Base-by-base conservation (phyloP, 331 rosid genomes). In the Telfairia occidentalis region DNA sequence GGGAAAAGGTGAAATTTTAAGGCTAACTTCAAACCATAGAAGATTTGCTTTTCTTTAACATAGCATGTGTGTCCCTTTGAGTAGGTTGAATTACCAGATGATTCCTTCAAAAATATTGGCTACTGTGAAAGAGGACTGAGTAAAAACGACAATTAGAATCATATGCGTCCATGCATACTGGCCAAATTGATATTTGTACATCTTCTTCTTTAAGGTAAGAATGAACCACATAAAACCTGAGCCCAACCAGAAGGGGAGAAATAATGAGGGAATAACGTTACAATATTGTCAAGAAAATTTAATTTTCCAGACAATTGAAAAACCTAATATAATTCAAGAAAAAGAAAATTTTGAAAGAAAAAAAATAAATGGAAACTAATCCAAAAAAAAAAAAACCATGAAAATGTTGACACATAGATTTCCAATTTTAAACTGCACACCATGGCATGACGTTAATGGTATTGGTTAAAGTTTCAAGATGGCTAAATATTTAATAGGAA, bases 161-260 rank as follows among this genome's bases (percentile, higher is more conserved):
- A 95, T 95, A 74, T 95, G 97, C 18, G 99, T 95, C 99, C 99
- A 95, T 75, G 99, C 97, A 87, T 89, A 95, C 93, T 95, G 99
- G 85, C 99, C 93, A 90, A 95, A 95, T 82, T 95, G 99, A 87
- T 95, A 95, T 87, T 95, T 95, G 83, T 92, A 92, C 99, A 92
- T 92, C 92, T 87, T 95, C 92, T 92, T 95, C 89, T 95, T 95
- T 78, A 95, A 77, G 35, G 99, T 87, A 78, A 95, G 88, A 84
- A 95, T 95, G 88, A 95, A 95, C 99, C 97, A 95, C 91, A 95
- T 92, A 83, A 95, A 95, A 78, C 99, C 99, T 95, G 89, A 82
- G 74, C 29, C 64, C 82, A 82, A 58, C 83, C 71, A 58, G 73
- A 43, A 60, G 26, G 29, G 43, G 75, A 69, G 21, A 49, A 70